A percentile compares a stretch with the other conserved stretches of the same genome.
Conservation (phyloP, 805 yeast genomes). For the Candida insectorum region DNA sequence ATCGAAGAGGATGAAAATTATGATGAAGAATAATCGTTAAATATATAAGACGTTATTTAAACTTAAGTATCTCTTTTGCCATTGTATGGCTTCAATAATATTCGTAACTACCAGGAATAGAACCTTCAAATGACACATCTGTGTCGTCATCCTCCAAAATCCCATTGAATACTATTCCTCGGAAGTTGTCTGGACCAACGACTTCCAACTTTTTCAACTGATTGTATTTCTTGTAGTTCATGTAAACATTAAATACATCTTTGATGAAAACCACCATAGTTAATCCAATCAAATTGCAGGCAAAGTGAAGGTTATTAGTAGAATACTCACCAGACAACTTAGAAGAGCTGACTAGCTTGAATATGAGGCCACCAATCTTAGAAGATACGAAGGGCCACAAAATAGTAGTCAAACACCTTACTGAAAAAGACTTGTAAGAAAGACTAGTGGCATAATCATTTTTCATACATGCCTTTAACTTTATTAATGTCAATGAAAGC, state of each 20-base stretch:
- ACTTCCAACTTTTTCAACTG: constrained; percentile 24
- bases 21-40: constrained; percentile 36
- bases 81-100: too few species aligned
- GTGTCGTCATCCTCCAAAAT: neutral
- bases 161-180: neutral
- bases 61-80: too few species aligned
- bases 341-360: neutral
- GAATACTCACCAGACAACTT: constrained; percentile 8
- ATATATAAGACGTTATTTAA: too few species aligned
- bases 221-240: constrained; percentile 25
- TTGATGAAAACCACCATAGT: constrained; percentile 31
- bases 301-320: constrained; percentile 14
- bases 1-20: constrained; percentile 46
- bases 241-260: constrained; percentile 27
- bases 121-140: too few species aligned
- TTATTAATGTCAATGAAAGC: constrained; percentile 15
- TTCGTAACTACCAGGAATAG: neutral
- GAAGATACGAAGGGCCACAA: constrained; percentile 39
- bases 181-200: neutral
- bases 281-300: constrained; percentile 32
- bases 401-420: constrained; percentile 29
- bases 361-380: constrained; percentile 25
- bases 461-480: constrained; percentile 29
- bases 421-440: constrained; percentile 19
- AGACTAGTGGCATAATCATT: constrained; percentile 32